A percentile compares a stretch with the other conserved stretches of the same genome.
Conservation (phyloP, 1,139 yeast genomes). For the Taphrina pruni region DNA sequence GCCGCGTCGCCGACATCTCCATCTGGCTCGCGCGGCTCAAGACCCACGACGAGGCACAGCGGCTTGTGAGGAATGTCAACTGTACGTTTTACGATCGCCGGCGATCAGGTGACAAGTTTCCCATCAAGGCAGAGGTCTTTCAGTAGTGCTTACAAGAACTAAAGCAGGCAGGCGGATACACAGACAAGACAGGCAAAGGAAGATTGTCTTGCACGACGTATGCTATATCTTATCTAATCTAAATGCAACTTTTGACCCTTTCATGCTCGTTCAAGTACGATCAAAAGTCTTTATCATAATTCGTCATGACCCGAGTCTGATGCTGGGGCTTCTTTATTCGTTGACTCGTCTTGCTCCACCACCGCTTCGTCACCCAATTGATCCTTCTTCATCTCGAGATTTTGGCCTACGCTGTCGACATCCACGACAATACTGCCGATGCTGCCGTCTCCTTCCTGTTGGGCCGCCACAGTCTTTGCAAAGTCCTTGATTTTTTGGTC, state of each 20-base stretch:
- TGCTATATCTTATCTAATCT: too few species aligned
- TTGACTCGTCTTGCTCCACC: background rate
- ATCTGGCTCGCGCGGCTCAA: conserved; percentile 17
- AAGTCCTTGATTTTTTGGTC: conserved; percentile 59
- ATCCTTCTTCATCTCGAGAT: conserved; percentile 37
- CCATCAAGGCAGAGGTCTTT: conserved; percentile 22
- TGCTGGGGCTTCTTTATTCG: background rate
- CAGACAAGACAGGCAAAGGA: too few species aligned
- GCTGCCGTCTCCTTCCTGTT: conserved; percentile 5
- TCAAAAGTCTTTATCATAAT: background rate
- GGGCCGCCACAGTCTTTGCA: conserved; percentile 41
- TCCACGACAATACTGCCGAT: conserved; percentile 34
- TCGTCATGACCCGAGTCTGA: conserved; percentile 15
- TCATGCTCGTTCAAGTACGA: background rate
- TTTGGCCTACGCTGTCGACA: conserved; percentile 34
- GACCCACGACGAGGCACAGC: conserved; percentile 20
- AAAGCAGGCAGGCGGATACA: too few species aligned
- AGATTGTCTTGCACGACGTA: too few species aligned
- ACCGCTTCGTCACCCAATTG: conserved; percentile 27
- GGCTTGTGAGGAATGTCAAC: conserved; percentile 15
- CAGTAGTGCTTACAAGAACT: background rate
- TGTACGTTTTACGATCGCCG: background rate
- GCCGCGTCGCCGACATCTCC: conserved; percentile 5
- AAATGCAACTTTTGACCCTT: background rate
- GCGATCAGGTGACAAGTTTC: background rate